Percentiles rank a stretch among this genome's conserved stretches.
Evolutionary conservation across 306 rosid genomes (phyloP).

Genomic region (Gleditsia sinensis): DNA sequence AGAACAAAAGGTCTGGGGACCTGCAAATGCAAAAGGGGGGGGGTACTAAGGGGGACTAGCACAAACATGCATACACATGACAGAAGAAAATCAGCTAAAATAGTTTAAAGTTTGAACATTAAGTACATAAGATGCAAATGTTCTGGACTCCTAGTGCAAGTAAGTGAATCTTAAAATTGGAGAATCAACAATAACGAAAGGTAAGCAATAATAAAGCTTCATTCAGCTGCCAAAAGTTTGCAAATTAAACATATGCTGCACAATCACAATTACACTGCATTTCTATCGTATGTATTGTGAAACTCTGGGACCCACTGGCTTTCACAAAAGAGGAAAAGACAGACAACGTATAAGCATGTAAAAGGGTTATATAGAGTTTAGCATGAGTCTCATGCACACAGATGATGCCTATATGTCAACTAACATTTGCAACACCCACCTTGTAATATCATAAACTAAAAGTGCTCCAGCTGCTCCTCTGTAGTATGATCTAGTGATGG

Average conservation of each 20-base stretch:
- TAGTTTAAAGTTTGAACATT: not conserved
- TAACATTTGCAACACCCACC: slow-evolving; percentile 49
- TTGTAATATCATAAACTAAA: slow-evolving; percentile 93
- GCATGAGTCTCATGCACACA: slow-evolving; percentile 19
- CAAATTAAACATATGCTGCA: not conserved
- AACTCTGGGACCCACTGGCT: not conserved
- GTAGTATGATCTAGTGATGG: slow-evolving; percentile 95
- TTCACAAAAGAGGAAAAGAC: not conserved
- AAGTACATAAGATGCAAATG: not conserved
- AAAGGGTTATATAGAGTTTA: not conserved
- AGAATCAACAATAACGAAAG: not conserved
- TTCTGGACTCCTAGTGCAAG: not conserved
- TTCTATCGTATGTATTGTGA: not conserved
- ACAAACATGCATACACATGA: not conserved
- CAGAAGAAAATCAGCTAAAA: not conserved
- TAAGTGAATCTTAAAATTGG: slow-evolving; percentile 13
- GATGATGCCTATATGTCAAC: slow-evolving; percentile 7
- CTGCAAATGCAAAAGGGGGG: not conserved
- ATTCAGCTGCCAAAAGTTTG: not conserved
- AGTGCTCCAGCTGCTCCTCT: slow-evolving; percentile 99
- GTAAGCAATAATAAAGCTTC: not conserved
- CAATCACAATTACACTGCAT: slow-evolving; percentile 3
- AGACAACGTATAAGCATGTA: slow-evolving; percentile 16
- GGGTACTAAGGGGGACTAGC: slow-evolving; percentile 10
- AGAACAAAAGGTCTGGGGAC: slow-evolving; percentile 7